A percentile compares a stretch with the other conserved stretches of the same genome.
phyloP scores from a whole-genome alignment of 1,139 yeast genomes.

The Saccharomyces pastorianus region DNA sequence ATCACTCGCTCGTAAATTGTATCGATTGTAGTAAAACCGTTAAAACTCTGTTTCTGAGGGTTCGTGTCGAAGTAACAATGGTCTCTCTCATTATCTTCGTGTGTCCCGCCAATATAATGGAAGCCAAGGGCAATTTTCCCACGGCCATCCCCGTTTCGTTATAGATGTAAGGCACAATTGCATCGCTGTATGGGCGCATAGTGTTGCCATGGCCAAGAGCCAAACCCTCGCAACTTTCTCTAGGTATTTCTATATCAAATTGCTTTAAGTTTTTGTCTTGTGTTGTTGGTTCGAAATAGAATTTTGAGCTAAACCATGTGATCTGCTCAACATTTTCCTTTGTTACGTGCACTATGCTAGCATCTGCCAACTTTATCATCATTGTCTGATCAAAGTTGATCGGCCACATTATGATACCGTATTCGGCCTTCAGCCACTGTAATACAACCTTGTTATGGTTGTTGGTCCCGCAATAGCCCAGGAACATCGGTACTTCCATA shows the following conservation, averaged over 20 bases:
- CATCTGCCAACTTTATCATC: constrained; percentile 1
- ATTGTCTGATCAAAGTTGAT: neutral
- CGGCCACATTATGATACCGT: neutral
- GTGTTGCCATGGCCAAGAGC: neutral
- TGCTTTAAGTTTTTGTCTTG: constrained; percentile 10
- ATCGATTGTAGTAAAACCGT: neutral
- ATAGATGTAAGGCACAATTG: constrained; percentile 13
- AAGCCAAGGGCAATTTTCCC: constrained; percentile 10
- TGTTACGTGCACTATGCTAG: neutral
- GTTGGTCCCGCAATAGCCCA: neutral
- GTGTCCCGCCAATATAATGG: constrained; percentile 1
- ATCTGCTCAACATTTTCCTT: neutral
- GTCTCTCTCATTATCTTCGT: neutral
- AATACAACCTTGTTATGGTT: neutral
- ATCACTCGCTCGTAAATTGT: neutral
- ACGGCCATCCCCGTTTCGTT: constrained; percentile 15
- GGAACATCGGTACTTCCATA: neutral
- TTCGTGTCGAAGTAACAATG: constrained; percentile 3
- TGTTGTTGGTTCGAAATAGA: constrained; percentile 7
- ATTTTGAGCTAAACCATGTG: neutral
- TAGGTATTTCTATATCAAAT: constrained; percentile 15
- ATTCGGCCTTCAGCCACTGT: neutral
- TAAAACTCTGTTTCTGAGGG: constrained; percentile 2
- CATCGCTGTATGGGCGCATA: constrained; percentile 2
- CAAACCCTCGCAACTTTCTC: constrained; percentile 10